A percentile compares a stretch with the other conserved stretches of the same genome.
These are phyloP conservation scores for Lolium multiflorum DNA, from an alignment of 176 grass and related monocot genomes.

Conservation along the genomic window DNA sequence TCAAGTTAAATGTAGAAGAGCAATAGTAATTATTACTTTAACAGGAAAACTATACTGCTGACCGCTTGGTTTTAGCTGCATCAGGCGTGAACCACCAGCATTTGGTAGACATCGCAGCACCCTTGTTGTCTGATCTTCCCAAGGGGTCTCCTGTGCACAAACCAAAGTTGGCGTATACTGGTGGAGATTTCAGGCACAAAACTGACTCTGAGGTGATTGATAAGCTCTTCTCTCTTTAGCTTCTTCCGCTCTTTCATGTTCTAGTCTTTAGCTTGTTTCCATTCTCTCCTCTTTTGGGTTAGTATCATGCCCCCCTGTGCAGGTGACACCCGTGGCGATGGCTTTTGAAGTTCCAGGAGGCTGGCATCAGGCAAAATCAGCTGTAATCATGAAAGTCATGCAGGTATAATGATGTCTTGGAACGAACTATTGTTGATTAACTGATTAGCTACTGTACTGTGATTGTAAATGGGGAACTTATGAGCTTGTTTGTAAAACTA, in stretches of 20 bases:
- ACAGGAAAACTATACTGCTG: slow-evolving; percentile 66
- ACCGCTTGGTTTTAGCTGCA: slow-evolving; percentile 63
- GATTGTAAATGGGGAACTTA: background rate
- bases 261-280: background rate
- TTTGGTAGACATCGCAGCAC: slow-evolving; percentile 58
- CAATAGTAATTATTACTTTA: background rate
- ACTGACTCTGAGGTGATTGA: slow-evolving; percentile 49
- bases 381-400: slow-evolving; percentile 53
- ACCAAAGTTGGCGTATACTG: slow-evolving; percentile 54
- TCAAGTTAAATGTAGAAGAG: background rate
- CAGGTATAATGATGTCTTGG: slow-evolving; percentile 37
- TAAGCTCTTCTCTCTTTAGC: background rate
- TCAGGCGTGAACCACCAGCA: slow-evolving; percentile 54
- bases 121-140: slow-evolving; percentile 57
- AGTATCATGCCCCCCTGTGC: background rate
- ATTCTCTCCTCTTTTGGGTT: background rate
- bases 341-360: slow-evolving; percentile 66
- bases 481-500: background rate
- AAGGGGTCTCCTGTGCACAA: slow-evolving; percentile 34
- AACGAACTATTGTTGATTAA: background rate
- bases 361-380: slow-evolving; percentile 54
- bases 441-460: background rate
- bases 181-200: slow-evolving; percentile 60
- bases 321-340: slow-evolving; percentile 55
- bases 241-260: background rate